A percentile compares a stretch with the other conserved stretches of the same genome.
Conservation (phyloP, 1,284 basidiomycete species). For the Trametes pubescens region DNA sequence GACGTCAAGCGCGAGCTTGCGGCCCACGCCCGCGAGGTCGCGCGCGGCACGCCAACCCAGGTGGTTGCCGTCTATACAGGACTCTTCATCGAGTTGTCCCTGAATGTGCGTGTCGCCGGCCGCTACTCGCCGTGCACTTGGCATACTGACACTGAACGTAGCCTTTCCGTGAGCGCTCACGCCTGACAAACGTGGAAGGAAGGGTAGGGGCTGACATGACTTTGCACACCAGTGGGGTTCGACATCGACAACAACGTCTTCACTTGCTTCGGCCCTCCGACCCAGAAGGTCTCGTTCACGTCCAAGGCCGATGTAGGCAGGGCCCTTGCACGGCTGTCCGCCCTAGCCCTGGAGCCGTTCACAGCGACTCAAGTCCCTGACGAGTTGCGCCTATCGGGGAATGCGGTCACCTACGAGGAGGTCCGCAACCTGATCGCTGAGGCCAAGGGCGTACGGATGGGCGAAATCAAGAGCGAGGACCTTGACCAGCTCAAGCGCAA, state of each 20-base stretch:
- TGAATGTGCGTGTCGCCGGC: slow-evolving; percentile 8
- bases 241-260: slow-evolving; percentile 36
- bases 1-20: slow-evolving; percentile 36
- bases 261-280: slow-evolving; percentile 36
- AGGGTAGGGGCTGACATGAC: background rate
- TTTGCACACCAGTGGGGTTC: slow-evolving; percentile 36
- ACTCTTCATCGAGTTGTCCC: slow-evolving; percentile 37
- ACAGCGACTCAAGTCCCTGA: slow-evolving; percentile 36
- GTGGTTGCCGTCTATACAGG: slow-evolving; percentile 40
- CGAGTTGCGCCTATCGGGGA: slow-evolving; percentile 37
- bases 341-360: slow-evolving; percentile 36
- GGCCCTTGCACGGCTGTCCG: slow-evolving; percentile 38
- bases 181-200: background rate
- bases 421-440: slow-evolving; percentile 32
- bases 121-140: background rate
- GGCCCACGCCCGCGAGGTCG: slow-evolving; percentile 29
- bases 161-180: slow-evolving; percentile 14
- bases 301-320: slow-evolving; percentile 39
- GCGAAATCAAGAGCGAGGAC: slow-evolving; percentile 30
- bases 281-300: slow-evolving; percentile 33
- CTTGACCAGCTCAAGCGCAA: slow-evolving; percentile 25
- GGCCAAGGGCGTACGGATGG: slow-evolving; percentile 26
- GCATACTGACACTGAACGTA: background rate
- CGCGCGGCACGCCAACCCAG: slow-evolving; percentile 31
- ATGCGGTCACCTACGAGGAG: slow-evolving; percentile 27